Conservation (phyloP, 2,329 filamentous ascomycete genomes). For the Phaeoacremonium minimum region DNA sequence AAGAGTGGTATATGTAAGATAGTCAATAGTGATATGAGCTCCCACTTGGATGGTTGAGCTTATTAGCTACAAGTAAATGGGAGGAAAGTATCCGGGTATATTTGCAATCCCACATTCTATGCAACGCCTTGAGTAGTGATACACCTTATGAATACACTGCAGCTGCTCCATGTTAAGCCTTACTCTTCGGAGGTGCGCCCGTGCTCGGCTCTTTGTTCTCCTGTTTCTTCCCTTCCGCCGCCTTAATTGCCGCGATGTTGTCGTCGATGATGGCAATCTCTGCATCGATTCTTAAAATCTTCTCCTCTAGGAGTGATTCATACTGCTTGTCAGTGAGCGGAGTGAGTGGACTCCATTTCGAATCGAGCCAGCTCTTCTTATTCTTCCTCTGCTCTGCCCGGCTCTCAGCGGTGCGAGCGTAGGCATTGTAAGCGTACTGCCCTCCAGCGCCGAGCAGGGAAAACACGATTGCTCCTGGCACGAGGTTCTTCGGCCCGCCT, state of each 20-base stretch:
- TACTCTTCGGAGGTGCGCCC: too few relatives aligned
- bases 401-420: slow-evolving; percentile 1
- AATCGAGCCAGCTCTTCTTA: slow-evolving; percentile 38
- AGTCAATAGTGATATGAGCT: too few relatives aligned
- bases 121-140: too few relatives aligned
- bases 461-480: slow-evolving; percentile 47
- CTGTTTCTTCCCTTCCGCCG: too few relatives aligned
- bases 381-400: not conserved
- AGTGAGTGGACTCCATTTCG: slow-evolving; percentile 69
- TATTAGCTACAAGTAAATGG: too few relatives aligned
- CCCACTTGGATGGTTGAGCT: too few relatives aligned
- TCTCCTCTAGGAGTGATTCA: slow-evolving; percentile 63
- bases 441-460: slow-evolving; percentile 28
- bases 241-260: slow-evolving; percentile 49
- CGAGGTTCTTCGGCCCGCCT: slow-evolving; percentile 50
- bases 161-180: too few relatives aligned
- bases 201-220: too few relatives aligned
- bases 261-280: slow-evolving; percentile 80
- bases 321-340: slow-evolving; percentile 70
- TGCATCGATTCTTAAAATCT: slow-evolving; percentile 65
- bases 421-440: slow-evolving; percentile 17
- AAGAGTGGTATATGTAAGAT: too few relatives aligned
- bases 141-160: too few relatives aligned
- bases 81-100: too few relatives aligned
- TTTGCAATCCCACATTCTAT: too few relatives aligned